Base-by-base conservation (phyloP, 768 basidiomycete species). In the Dentipellis fragilis region DNA sequence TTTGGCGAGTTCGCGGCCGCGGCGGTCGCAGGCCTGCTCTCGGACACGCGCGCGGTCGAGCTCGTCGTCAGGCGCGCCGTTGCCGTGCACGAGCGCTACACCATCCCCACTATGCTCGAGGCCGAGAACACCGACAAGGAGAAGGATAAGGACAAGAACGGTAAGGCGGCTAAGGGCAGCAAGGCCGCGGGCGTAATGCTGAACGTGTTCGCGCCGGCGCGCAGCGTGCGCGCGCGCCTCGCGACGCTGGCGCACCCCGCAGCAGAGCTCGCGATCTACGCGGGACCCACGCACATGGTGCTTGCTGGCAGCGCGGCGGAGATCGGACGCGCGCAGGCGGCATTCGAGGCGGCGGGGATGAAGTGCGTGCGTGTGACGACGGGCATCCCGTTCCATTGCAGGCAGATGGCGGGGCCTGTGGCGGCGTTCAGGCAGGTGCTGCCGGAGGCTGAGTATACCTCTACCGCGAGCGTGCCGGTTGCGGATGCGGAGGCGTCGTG, bases 1-100 rank as follows among this genome's bases (percentile, higher is more conserved):
- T 55, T 55, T 45, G 54, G 54, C 42, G 54, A 55, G 37, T 55
- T 34, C 36, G 54, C 54, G 1, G 54, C 54, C 16, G 54, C 54
- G 1, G 45, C 48, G 10, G 46, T 40, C 21, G 19, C 42, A 2
- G 54, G 54, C 7, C 14, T 38, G 9, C 54, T 55, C 42, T 21
- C 54, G 5, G 45, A 49, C n/a, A 2, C 19, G 19, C 21, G 19
- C 23, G 54, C 46, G 45, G 54, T 36, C 42, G 34, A 29, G 19
- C 12, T 55, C 2, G 19, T 55, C 42, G 45, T 48, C 29, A 2
- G 14, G 46, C 54, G 54, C 10, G 54, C 54, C 17, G 45, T 19
- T 14, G 54, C 54, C 11, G 39, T 49, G 45, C 29, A 29, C 29
- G 52, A 34, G 10, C 29, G 29, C 3, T 29, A 29, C 29, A 29